phyloP scores from a whole-genome alignment of 116 monocot species.

The Iris pallida region DNA sequence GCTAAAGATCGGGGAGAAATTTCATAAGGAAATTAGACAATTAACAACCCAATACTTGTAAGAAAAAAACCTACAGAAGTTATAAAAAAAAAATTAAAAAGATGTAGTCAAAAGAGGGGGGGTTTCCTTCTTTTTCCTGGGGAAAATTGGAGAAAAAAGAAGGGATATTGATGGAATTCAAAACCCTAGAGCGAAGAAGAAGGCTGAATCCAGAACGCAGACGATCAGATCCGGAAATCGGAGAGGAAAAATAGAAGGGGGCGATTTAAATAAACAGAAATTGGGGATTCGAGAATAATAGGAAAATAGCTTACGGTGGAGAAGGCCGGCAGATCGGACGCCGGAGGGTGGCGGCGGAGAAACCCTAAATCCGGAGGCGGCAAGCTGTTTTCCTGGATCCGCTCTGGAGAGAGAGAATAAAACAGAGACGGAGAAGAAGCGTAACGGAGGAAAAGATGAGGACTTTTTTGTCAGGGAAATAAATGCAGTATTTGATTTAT shows the following conservation, averaged over 20 bases:
- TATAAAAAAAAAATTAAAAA: not conserved
- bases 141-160: not conserved
- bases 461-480: not conserved
- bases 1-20: not conserved
- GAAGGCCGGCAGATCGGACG: not conserved
- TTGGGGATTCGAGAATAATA: not conserved
- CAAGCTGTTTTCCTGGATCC: not conserved
- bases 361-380: not conserved
- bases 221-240: conserved; percentile 7
- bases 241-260: not conserved
- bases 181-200: conserved; percentile 4
- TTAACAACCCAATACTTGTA: not conserved
- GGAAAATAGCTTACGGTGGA: not conserved
- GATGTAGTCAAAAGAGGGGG: not conserved
- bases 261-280: not conserved
- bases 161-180: not conserved
- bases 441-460: not conserved
- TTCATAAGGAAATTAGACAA: not conserved
- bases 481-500: not conserved
- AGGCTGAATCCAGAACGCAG: not conserved
- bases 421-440: not conserved
- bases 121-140: not conserved
- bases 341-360: not conserved
- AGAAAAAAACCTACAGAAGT: not conserved
- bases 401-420: conserved; percentile 5